Conservation (phyloP, 768 basidiomycete species). For the Crucibulum laeve region DNA sequence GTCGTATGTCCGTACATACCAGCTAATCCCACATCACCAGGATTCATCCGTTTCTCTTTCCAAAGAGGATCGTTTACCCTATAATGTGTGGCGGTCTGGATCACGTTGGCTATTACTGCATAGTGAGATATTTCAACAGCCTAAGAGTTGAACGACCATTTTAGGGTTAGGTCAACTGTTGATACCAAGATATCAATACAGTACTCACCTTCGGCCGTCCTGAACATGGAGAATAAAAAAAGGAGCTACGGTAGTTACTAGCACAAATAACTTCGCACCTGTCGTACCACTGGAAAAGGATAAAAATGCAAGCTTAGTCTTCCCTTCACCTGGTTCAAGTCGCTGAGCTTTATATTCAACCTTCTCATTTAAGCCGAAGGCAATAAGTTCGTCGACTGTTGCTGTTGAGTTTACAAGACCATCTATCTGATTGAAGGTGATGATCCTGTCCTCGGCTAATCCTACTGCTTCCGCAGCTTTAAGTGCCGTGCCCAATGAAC, state of each 20-base stretch:
- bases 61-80: constrained; percentile 34
- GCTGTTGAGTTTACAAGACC: constrained; percentile 8
- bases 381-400: constrained; percentile 41
- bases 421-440: constrained; percentile 29
- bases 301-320: constrained; percentile 59
- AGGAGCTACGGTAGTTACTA: background rate
- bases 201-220: constrained; percentile 33
- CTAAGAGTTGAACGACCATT: constrained; percentile 28
- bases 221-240: background rate
- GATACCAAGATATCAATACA: background rate
- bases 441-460: constrained; percentile 37
- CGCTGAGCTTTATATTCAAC: constrained; percentile 40
- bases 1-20: constrained; percentile 32
- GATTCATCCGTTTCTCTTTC: constrained; percentile 34
- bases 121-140: constrained; percentile 71
- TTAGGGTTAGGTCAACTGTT: background rate
- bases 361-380: constrained; percentile 28
- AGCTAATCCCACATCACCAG: constrained; percentile 55
- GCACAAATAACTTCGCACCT: constrained; percentile 35
- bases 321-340: constrained; percentile 54
- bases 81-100: constrained; percentile 55
- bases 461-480: constrained; percentile 38
- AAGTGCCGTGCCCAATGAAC: constrained; percentile 36
- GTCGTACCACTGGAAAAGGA: constrained; percentile 78
- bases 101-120: constrained; percentile 55